Evolutionary conservation across 2,329 filamentous ascomycete genomes (phyloP), one percentile per base, ranked within the genome.

Genomic region (Cercospora nicotianae): DNA sequence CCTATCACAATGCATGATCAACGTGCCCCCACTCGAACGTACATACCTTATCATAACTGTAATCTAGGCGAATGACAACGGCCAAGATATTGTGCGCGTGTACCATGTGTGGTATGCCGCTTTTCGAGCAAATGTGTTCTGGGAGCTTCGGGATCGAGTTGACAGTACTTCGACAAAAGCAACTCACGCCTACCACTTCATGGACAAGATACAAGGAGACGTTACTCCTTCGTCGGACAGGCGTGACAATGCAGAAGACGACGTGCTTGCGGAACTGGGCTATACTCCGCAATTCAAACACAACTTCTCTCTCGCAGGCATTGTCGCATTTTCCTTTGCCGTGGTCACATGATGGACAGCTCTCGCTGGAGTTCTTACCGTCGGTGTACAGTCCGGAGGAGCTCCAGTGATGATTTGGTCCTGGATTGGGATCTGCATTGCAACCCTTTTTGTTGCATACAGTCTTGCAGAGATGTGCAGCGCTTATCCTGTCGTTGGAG

Each of bases 321-420:
- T 88, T 84, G 81, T 88, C 36, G 86, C 85, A 0, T 88, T 88
- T 77, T 83, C 81, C 57, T 88, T 88, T 75, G 84, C 81, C 66
- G 85, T 88, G 57, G 84, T 88, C 53, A 87, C 86, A 33, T 84
- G 80, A 73, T 88, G 86, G 86, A 85, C 83, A 33, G 86, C 86
- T 3, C 76, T 88, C 2, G 83, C 82, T 57, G 86, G 86, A 39
- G 84, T 86, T 0, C 81, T 88, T 51, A 85, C 86, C 62, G 82
- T 87, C 33, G 86, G 85, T 5, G 83, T 87, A 10, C 82, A 82
- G 66, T 82, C 84, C 39, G 86, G 86, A 13, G 86, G 86, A 1
- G 85, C 86, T 3, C 84, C 86, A 0, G 85, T 87, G 51, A 87
- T 88, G 83, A 81, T 88, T 6, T 88, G 84, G 78, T 83, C 83